Evolutionary conservation across 169 alveolate genomes (phyloP).

Genomic region (Plasmodium gaboni): DNA sequence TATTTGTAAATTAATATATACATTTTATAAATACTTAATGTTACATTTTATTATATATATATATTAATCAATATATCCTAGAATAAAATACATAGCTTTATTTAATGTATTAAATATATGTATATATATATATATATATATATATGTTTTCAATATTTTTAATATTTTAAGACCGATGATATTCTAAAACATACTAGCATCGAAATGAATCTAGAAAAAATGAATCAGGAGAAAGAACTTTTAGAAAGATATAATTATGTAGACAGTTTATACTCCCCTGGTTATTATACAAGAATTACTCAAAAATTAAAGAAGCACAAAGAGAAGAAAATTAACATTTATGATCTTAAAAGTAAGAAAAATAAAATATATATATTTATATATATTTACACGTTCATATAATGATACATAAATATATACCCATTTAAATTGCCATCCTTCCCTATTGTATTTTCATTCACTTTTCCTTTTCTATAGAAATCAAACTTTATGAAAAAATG

Average conservation of each 20-base stretch:
- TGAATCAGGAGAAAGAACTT: conserved; percentile 37
- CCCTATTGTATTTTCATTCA: background rate
- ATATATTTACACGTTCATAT: background rate
- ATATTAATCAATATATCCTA: too few relatives aligned
- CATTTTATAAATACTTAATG: too few relatives aligned
- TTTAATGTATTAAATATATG: background rate
- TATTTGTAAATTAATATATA: too few relatives aligned
- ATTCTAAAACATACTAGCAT: conserved; percentile 23
- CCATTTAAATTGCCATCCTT: background rate
- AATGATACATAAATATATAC: background rate
- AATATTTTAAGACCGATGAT: conserved; percentile 16
- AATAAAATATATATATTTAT: background rate
- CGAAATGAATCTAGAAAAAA: conserved; percentile 26
- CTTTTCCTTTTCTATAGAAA: conserved; percentile 7
- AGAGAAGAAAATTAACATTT: conserved; percentile 31
- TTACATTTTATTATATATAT: too few relatives aligned
- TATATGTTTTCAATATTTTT: background rate
- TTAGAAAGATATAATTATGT: conserved; percentile 45
- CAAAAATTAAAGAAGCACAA: conserved; percentile 14
- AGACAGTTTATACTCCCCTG: conserved; percentile 48
- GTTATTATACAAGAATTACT: conserved; percentile 42
- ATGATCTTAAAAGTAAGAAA: conserved; percentile 48
- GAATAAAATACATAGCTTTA: background rate
- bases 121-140: background rate
- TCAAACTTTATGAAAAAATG: conserved; percentile 18